Base-by-base conservation (phyloP, 371 early-diverging fungal species). In the Rhizomucor miehei region DNA sequence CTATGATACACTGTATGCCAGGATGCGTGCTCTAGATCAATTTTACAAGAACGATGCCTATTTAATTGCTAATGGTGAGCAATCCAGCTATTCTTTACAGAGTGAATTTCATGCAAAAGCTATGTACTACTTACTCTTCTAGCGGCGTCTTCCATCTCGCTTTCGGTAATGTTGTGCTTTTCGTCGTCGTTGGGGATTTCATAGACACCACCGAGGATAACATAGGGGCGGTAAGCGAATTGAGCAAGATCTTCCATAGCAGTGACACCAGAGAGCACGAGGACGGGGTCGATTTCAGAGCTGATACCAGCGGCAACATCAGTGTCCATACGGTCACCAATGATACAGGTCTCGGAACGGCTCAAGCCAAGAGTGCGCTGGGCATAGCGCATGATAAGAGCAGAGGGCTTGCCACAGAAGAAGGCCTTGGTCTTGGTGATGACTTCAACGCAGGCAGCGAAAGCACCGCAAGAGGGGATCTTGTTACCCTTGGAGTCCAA, bases 291-390 rank as follows among this genome's bases (percentile, higher is more conserved):
- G 51, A 86, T 80, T 67, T 82, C 77, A 48, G 79, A 74, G 48
- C 63, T 73, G 52, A 79, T 75, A 65, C 82, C 82, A 54, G 77
- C 82, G 24, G 75, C 71, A 64, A 79, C 68, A 59, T 87, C 87
- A 35, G 85, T 87, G 64, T 87, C 85, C 82, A 87, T 83, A 50
- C 87, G 79, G 59, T 87, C 85, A 60, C 87, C 87, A 62, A 87
- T 77, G 47, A 87, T 84, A 66, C 85, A 84, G 1, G 83, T 84
- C 41, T 84, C 84, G 48, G 73, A 54, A 60, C 84, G 82, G 54
- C 57, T 61, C 44, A 77, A 62, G 24, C 81, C 84, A 37, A 86
- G 71, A 14, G 78, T 81, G 56, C 75, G 69, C 51, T 78, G 78
- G 20, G 84, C 86, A 63, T 77, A 84, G 56, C 83, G 70, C 83